Percentiles rank a stretch among this genome's conserved stretches.
These are phyloP conservation scores for Botryotinia narcissicola DNA, from an alignment of 2,329 filamentous ascomycete genomes.

Conservation along the genomic window DNA sequence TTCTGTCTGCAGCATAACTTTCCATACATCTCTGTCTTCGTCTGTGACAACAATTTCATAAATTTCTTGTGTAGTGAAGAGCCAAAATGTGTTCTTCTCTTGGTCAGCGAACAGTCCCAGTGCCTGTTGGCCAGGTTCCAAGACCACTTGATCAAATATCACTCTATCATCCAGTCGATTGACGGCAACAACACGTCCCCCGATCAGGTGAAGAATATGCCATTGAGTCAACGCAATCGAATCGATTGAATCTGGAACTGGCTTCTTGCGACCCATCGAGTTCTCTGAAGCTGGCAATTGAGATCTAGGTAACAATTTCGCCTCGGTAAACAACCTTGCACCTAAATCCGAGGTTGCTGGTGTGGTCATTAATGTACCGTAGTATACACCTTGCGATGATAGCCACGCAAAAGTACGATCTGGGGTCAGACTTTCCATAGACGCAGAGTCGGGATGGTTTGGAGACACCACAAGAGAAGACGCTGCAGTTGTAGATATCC, in stretches of 20 bases:
- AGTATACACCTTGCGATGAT: conserved; percentile 79
- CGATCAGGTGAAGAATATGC: conserved; percentile 83
- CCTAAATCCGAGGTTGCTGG: conserved; percentile 64
- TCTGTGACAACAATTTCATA: conserved; percentile 90
- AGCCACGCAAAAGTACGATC: conserved; percentile 90
- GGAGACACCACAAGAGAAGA: conserved; percentile 76
- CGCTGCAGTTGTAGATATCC: conserved; percentile 55
- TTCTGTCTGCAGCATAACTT: conserved; percentile 81
- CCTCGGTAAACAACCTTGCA: conserved; percentile 71
- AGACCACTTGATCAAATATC: conserved; percentile 83
- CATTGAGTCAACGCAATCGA: conserved; percentile 88
- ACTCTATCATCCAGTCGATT: conserved; percentile 84
- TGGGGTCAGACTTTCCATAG: conserved; percentile 54
- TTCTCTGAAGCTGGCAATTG: conserved; percentile 69
- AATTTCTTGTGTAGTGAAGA: conserved; percentile 87
- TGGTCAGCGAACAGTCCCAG: conserved; percentile 85
- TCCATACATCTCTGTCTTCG: conserved; percentile 91
- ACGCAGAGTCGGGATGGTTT: conserved; percentile 57
- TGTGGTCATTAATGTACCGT: conserved; percentile 71
- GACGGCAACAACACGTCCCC: conserved; percentile 76
- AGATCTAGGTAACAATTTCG: conserved; percentile 72
- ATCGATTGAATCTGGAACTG: conserved; percentile 69
- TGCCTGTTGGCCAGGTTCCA: conserved; percentile 74
- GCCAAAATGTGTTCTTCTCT: conserved; percentile 96
- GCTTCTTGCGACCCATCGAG: conserved; percentile 60